phyloP scores from a whole-genome alignment of 2,329 filamentous ascomycete species.

The Ophiosphaerella korrae region DNA sequence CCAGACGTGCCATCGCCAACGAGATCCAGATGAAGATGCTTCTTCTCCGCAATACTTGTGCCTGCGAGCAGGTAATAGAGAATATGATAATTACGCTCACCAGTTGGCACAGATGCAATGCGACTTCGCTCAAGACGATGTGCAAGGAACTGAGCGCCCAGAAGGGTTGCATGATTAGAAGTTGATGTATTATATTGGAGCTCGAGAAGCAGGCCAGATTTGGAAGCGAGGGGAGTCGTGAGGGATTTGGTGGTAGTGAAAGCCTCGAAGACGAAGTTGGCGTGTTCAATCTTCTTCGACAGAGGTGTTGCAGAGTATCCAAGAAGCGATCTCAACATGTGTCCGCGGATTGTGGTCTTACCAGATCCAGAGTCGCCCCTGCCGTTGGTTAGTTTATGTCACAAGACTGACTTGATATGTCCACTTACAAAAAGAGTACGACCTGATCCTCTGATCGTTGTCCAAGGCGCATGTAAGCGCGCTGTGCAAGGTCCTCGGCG shows the following conservation, averaged over 20 bases:
- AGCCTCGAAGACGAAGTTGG: slow-evolving; percentile 93
- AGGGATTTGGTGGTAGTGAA: slow-evolving; percentile 96
- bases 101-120: slow-evolving; percentile 89
- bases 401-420: too few relatives aligned
- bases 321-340: slow-evolving; percentile 83
- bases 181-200: slow-evolving; percentile 94
- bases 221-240: slow-evolving; percentile 93
- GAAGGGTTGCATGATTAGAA: slow-evolving; percentile 80
- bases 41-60: slow-evolving; percentile 86
- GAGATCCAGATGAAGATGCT: slow-evolving; percentile 73
- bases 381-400: slow-evolving; percentile 5
- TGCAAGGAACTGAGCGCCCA: slow-evolving; percentile 93
- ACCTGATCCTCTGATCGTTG: slow-evolving; percentile 92
- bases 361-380: slow-evolving; percentile 96
- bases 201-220: slow-evolving; percentile 93
- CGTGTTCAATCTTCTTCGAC: slow-evolving; percentile 89
- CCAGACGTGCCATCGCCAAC: slow-evolving; percentile 56
- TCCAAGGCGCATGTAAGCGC: slow-evolving; percentile 84
- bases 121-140: slow-evolving; percentile 91
- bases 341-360: slow-evolving; percentile 92
- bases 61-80: slow-evolving; percentile 94
- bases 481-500: slow-evolving; percentile 86
- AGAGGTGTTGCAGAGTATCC: slow-evolving; percentile 90
- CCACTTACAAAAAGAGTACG: slow-evolving; percentile 83
- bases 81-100: slow-evolving; percentile 94